Evolutionary conservation across 108 stramenopile species (phyloP).

Genomic region (Phaeodactylum tricornutum): DNA sequence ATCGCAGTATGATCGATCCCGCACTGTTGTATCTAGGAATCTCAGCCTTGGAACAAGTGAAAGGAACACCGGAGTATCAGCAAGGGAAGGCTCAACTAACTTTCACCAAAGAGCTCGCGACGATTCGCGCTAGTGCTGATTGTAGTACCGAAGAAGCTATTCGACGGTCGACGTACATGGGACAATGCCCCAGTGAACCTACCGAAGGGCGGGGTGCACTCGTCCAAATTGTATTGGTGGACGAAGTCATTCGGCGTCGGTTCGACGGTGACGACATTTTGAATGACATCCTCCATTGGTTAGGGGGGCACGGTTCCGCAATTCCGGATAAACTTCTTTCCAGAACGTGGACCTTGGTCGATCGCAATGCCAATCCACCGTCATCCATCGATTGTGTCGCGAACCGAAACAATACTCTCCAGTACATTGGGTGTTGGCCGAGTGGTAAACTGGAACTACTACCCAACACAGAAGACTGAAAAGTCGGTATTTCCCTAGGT

Average conservation of each 20-base stretch:
- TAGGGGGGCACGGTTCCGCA: constrained; percentile 54
- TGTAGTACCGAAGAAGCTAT: constrained; percentile 19
- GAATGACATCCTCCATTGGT: constrained; percentile 68
- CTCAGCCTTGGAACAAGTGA: constrained; percentile 62
- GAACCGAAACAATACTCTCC: constrained; percentile 43
- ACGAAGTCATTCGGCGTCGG: constrained; percentile 31
- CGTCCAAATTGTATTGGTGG: constrained; percentile 27
- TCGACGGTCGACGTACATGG: constrained; percentile 29
- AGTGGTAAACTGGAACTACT: constrained; percentile 60
- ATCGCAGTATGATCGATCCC: constrained; percentile 45
- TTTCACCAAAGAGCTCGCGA: constrained; percentile 25
- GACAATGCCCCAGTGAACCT: constrained; percentile 60
- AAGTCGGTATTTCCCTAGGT: too few relatives aligned
- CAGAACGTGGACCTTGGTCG: constrained; percentile 67
- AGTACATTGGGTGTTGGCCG: constrained; percentile 73
- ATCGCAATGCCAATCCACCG: constrained; percentile 48
- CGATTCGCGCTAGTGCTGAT: constrained; percentile 14
- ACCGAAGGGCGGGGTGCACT: constrained; percentile 39
- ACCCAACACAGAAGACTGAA: constrained; percentile 40
- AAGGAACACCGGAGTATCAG: constrained; percentile 43
- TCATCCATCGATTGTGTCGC: constrained; percentile 31
- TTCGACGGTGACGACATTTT: constrained; percentile 82
- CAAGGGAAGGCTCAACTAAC: constrained; percentile 24
- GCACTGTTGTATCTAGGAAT: constrained; percentile 68
- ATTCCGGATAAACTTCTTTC: constrained; percentile 40